These are phyloP conservation scores for Trametes punicea DNA, from an alignment of 768 basidiomycete genomes.

Conservation along the genomic window DNA sequence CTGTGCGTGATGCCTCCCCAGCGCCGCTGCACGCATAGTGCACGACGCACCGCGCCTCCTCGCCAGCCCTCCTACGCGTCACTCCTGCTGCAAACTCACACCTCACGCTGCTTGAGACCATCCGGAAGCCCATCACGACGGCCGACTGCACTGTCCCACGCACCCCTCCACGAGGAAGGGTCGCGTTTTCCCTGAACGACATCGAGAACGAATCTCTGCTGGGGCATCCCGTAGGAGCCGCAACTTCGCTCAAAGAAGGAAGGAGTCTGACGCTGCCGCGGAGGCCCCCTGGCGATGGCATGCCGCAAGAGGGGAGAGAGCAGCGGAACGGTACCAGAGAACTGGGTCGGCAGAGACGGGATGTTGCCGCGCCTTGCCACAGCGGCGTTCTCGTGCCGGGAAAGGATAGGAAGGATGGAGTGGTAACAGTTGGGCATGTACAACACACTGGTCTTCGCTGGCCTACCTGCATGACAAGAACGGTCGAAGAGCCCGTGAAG, in stretches of 20 bases:
- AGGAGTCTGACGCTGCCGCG: constrained; percentile 16
- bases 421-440: constrained; percentile 14
- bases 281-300: constrained; percentile 10
- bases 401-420: constrained; percentile 25
- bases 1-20: constrained; percentile 16
- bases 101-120: background rate
- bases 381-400: constrained; percentile 17
- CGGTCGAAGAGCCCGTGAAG: background rate
- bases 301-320: constrained; percentile 19
- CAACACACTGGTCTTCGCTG: constrained; percentile 35
- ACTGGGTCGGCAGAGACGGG: constrained; percentile 18
- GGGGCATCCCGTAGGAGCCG: constrained; percentile 40
- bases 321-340: constrained; percentile 13
- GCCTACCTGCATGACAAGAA: constrained; percentile 13
- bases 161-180: constrained; percentile 12
- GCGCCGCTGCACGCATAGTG: constrained; percentile 8
- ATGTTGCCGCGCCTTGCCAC: constrained; percentile 8
- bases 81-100: constrained; percentile 1
- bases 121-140: constrained; percentile 14
- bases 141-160: constrained; percentile 27
- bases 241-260: constrained; percentile 36
- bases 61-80: constrained; percentile 21
- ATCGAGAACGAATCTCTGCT: constrained; percentile 62
- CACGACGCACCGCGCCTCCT: constrained; percentile 12
- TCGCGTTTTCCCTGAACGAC: constrained; percentile 28